Evolutionary conservation across 2,329 filamentous ascomycete genomes (phyloP), one percentile per base, ranked within the genome.

Genomic region (Fusarium chaquense): DNA sequence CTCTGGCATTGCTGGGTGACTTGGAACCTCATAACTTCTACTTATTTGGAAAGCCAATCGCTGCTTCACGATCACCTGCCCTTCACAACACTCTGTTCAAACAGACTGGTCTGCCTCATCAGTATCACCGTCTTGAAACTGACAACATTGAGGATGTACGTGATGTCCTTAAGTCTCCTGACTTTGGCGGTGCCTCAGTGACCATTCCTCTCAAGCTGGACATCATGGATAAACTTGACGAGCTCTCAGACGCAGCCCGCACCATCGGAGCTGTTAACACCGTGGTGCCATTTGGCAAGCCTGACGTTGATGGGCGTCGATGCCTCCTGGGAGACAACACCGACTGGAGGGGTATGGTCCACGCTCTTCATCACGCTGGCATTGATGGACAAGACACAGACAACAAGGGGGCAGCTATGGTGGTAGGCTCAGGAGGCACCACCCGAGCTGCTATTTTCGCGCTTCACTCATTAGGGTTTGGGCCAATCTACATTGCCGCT

Each of bases 141-240:
- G 87, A 90, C 68, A 81, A 85, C 32, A 87, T 84, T 12, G 79
- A 82, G 9, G 85, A 91, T 36, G 83, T 97, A 5, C 82, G 84
- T 69, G 82, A 87, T 4, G 81, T 93, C 51, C 90, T 99, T 62
- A 87, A 87, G 10, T 82, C 89, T 2, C 83, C 90, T 2, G 85
- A 91, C 71, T 99, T 99, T 76, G 96, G 96, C 10, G 96, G 96
- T 61, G 95, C 93, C 5, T 98, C 94, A 5, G 93, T 99, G 46
- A 99, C 96, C 0, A 98, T 99, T 52, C 96, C 96, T 1, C 84
- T 99, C 57, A 99, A 99, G 82, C 84, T 96, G 32, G 93, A 97
- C 73, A 89, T 98, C 61, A 93, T 97, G 82, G 85, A 87, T 1
- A 81, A 95, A 7, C 83, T 99, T 16, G 94, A 98, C 76, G 89